Percentiles rank a stretch among this genome's conserved stretches.
Evolutionary conservation across 2,329 filamentous ascomycete genomes (phyloP).

Genomic region (Talaromyces sp.): DNA sequence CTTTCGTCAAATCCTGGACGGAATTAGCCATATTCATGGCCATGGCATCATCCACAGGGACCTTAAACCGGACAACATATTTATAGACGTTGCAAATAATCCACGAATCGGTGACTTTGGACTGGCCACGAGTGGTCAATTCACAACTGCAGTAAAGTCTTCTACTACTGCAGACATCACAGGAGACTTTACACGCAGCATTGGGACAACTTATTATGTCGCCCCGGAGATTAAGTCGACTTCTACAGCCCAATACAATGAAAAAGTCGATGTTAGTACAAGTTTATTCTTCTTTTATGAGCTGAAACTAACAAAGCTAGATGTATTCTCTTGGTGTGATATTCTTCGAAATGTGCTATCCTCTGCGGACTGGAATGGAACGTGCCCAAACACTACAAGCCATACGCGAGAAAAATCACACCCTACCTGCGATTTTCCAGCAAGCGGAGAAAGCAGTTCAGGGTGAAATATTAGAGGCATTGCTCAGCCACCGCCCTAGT

Average conservation of each 20-base stretch:
- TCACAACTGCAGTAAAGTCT: conserved; percentile 34
- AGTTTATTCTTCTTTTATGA: not conserved
- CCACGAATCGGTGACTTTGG: conserved; percentile 97
- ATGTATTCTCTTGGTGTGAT: conserved; percentile 98
- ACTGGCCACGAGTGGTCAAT: conserved; percentile 80
- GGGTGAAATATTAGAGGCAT: conserved; percentile 68
- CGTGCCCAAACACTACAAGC: conserved; percentile 60
- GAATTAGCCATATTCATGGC: conserved; percentile 81
- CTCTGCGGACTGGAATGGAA: conserved; percentile 58
- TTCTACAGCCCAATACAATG: conserved; percentile 72
- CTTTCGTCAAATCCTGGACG: conserved; percentile 86
- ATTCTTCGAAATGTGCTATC: conserved; percentile 92
- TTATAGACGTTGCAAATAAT: conserved; percentile 84
- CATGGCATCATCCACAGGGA: conserved; percentile 93
- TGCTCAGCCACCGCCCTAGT: conserved; percentile 77
- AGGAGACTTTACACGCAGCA: conserved; percentile 46
- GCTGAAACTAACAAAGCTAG: conserved; percentile 22
- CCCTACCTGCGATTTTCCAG: conserved; percentile 68
- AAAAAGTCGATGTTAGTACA: conserved; percentile 76
- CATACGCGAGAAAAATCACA: conserved; percentile 62
- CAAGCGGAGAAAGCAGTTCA: conserved; percentile 63
- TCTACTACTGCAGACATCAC: conserved; percentile 27
- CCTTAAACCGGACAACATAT: conserved; percentile 94
- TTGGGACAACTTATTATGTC: conserved; percentile 82
- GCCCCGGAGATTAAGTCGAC: conserved; percentile 83